A percentile compares a stretch with the other conserved stretches of the same genome.
Evolutionary conservation across 768 basidiomycete species (phyloP).

Genomic region (Trametes cingulata): DNA sequence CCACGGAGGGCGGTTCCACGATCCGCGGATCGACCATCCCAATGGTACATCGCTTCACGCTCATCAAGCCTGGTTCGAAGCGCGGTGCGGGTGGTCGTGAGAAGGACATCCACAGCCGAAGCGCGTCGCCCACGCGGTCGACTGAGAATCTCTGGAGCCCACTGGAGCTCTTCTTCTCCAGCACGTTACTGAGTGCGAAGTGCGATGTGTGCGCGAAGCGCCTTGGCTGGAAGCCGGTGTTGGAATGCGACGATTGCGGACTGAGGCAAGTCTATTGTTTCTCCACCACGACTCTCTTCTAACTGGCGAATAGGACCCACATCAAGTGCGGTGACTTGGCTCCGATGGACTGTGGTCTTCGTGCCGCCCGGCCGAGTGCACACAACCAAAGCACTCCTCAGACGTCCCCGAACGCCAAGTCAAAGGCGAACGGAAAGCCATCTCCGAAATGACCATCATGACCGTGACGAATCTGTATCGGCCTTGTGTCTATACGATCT

Average conservation of each 20-base stretch:
- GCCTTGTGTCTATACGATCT: neutral
- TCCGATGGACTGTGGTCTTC: conserved; percentile 76
- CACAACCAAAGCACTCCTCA: conserved; percentile 7
- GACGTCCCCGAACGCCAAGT: conserved; percentile 19
- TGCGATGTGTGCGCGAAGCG: conserved; percentile 84
- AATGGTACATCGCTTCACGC: conserved; percentile 81
- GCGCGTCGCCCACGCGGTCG: conserved; percentile 34
- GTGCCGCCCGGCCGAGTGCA: conserved; percentile 32
- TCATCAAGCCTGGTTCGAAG: conserved; percentile 77
- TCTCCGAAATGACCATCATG: conserved; percentile 15
- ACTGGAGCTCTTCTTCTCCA: conserved; percentile 75
- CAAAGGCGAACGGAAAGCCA: conserved; percentile 22
- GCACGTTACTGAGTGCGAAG: conserved; percentile 68
- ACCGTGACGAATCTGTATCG: neutral
- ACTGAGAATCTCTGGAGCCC: conserved; percentile 58
- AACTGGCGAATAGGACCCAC: too few relatives aligned
- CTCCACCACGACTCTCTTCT: too few relatives aligned
- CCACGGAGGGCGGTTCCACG: conserved; percentile 79
- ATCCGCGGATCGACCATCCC: conserved; percentile 51
- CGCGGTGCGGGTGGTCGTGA: conserved; percentile 32
- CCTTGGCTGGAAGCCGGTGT: conserved; percentile 81
- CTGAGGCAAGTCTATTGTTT: conserved; percentile 63
- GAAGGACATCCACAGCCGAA: conserved; percentile 30
- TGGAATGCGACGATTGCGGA: conserved; percentile 90
- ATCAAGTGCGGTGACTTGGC: conserved; percentile 85